Percentiles rank a stretch among this genome's conserved stretches.
These are phyloP conservation scores for Macadamia tetraphylla DNA, from an alignment of 164 flowering plant genomes.

Conservation along the genomic window DNA sequence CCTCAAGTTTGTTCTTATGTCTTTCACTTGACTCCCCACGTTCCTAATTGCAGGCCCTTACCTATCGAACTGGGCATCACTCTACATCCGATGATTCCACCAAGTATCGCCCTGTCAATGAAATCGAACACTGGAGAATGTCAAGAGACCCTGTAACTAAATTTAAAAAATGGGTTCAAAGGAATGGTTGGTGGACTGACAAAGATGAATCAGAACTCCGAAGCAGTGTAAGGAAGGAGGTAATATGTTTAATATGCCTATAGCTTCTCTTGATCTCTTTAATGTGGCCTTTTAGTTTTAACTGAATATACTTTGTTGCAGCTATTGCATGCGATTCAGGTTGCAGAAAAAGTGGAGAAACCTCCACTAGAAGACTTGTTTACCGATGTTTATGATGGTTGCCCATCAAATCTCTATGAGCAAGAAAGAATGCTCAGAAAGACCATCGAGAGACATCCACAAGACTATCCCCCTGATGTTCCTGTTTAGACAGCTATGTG, in stretches of 20 bases:
- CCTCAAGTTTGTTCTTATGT: not conserved
- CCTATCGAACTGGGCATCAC: slow-evolving; percentile 92
- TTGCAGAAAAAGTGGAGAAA: slow-evolving; percentile 54
- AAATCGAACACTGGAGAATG: slow-evolving; percentile 77
- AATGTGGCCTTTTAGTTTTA: not conserved
- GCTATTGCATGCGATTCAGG: slow-evolving; percentile 55
- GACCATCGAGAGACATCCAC: slow-evolving; percentile 36
- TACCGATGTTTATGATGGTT: slow-evolving; percentile 51
- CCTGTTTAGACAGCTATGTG: slow-evolving; percentile 22
- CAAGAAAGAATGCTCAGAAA: slow-evolving; percentile 49
- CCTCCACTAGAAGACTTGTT: slow-evolving; percentile 50
- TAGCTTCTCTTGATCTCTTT: slow-evolving; percentile 4
- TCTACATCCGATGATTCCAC: slow-evolving; percentile 96
- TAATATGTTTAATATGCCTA: slow-evolving; percentile 12
- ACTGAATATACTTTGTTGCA: slow-evolving; percentile 16
- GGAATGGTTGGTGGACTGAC: slow-evolving; percentile 78
- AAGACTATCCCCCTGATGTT: slow-evolving; percentile 50
- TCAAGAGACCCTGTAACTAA: slow-evolving; percentile 53
- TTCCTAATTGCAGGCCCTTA: slow-evolving; percentile 52
- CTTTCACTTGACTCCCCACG: not conserved
- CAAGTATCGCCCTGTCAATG: slow-evolving; percentile 68
- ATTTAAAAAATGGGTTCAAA: slow-evolving; percentile 76
- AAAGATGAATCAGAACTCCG: slow-evolving; percentile 55
- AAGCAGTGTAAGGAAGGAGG: slow-evolving; percentile 55
- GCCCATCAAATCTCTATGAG: slow-evolving; percentile 44